These are phyloP conservation scores for Monoraphidium neglectum DNA, from an alignment of 139 green algal genomes.

Conservation along the genomic window DNA sequence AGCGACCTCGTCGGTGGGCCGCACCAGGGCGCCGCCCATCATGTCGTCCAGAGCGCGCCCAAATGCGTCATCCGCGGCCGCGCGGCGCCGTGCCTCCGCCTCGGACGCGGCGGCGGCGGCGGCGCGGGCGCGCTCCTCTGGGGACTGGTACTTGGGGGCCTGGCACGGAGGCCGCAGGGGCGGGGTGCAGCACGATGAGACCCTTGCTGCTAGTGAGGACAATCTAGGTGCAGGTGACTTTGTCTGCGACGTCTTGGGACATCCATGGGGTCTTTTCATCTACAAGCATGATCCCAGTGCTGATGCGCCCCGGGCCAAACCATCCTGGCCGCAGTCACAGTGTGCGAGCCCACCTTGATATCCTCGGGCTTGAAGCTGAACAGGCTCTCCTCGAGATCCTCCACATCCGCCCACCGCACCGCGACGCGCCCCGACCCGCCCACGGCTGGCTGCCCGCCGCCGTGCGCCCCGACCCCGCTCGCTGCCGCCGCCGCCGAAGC, in stretches of 20 bases:
- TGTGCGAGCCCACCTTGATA: conserved; percentile 5
- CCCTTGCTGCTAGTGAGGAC: not conserved
- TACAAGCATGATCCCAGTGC: too few relatives aligned
- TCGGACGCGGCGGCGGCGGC: conserved; percentile 10
- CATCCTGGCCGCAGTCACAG: too few relatives aligned
- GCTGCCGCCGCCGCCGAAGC: too few relatives aligned
- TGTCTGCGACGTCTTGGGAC: too few relatives aligned
- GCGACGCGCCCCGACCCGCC: too few relatives aligned
- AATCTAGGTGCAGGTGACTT: not conserved
- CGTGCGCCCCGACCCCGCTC: too few relatives aligned
- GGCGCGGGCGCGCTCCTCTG: conserved; percentile 16
- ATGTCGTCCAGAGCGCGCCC: conserved; percentile 22
- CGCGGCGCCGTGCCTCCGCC: conserved; percentile 11
- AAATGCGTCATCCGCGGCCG: conserved; percentile 11
- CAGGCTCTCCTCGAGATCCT: conserved; percentile 23
- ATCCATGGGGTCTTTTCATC: too few relatives aligned
- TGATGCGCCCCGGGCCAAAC: too few relatives aligned
- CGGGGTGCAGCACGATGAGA: not conserved
- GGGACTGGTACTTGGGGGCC: conserved; percentile 9
- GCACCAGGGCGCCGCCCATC: conserved; percentile 27
- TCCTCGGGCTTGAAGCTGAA: conserved; percentile 21
- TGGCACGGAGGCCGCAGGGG: not conserved
- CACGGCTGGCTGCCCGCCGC: too few relatives aligned
- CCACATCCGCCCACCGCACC: not conserved
- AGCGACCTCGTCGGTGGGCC: conserved; percentile 19